These are phyloP conservation scores for Trichoderma sp. DNA, from an alignment of 2,329 filamentous ascomycete species.

Conservation along the genomic window DNA sequence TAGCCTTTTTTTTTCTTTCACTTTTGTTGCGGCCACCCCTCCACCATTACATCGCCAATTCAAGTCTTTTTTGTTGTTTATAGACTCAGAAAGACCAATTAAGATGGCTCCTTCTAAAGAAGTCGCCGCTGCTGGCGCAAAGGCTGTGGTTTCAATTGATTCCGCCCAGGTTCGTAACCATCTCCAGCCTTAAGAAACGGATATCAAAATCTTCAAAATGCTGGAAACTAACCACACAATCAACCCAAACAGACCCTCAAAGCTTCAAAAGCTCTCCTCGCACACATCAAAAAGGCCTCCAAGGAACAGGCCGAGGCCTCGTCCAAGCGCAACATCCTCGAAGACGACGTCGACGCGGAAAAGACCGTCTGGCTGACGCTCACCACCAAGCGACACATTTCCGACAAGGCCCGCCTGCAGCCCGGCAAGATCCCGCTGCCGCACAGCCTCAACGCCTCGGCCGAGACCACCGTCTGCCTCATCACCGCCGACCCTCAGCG, in stretches of 20 bases:
- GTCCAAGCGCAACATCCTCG: slow-evolving; percentile 57
- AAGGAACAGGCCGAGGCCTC: slow-evolving; percentile 46
- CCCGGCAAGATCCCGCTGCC: slow-evolving; percentile 79
- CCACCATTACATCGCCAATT: slow-evolving; percentile 28
- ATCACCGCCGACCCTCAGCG: slow-evolving; percentile 81
- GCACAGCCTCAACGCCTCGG: slow-evolving; percentile 67
- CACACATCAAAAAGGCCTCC: slow-evolving; percentile 58
- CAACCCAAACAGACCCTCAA: slow-evolving; percentile 50
- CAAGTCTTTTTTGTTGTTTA: neutral
- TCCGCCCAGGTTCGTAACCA: slow-evolving; percentile 40
- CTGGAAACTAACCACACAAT: slow-evolving; percentile 17
- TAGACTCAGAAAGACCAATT: neutral
- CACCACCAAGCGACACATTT: slow-evolving; percentile 64
- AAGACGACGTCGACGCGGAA: slow-evolving; percentile 45
- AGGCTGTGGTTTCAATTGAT: slow-evolving; percentile 37
- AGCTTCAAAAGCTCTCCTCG: slow-evolving; percentile 61
- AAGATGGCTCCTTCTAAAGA: slow-evolving; percentile 45
- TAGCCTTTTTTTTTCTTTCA: neutral
- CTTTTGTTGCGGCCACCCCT: slow-evolving; percentile 5
- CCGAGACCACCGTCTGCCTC: slow-evolving; percentile 72
- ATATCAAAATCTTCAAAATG: neutral
- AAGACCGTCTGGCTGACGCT: slow-evolving; percentile 61
- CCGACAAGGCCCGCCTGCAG: slow-evolving; percentile 75
- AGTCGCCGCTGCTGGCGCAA: slow-evolving; percentile 34
- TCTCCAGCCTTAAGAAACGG: neutral